Evolutionary conservation across 176 grass and related monocot species (phyloP).

Genomic region (Thinopyrum elongatum): DNA sequence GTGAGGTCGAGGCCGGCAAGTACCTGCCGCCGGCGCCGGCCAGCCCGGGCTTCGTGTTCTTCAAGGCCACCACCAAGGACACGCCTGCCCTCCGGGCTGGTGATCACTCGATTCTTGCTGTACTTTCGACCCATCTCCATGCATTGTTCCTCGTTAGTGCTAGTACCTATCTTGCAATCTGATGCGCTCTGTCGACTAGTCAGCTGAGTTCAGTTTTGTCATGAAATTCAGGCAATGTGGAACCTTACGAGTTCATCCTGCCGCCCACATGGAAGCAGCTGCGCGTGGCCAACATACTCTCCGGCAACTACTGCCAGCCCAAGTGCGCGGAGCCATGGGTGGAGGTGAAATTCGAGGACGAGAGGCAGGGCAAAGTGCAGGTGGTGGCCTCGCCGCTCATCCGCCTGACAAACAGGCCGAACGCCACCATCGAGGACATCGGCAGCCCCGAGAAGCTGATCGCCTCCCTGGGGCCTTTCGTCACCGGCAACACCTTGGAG

Average conservation of each 20-base stretch:
- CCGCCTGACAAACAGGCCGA: constrained; percentile 83
- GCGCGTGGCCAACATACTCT: constrained; percentile 89
- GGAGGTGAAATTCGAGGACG: constrained; percentile 98
- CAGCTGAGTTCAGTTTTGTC: background rate
- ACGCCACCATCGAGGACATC: constrained; percentile 93
- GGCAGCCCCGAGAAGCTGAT: constrained; percentile 89
- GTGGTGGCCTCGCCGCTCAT: constrained; percentile 89
- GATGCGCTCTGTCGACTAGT: background rate
- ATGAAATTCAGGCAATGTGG: constrained; percentile 64
- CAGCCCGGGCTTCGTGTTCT: constrained; percentile 76
- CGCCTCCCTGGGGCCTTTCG: constrained; percentile 86
- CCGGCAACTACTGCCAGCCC: constrained; percentile 96
- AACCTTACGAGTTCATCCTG: constrained; percentile 88
- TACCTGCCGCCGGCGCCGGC: constrained; percentile 67
- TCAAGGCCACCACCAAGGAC: constrained; percentile 78
- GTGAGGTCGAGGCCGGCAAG: constrained; percentile 75
- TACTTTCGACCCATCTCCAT: background rate
- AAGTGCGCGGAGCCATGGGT: constrained; percentile 98
- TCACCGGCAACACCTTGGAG: constrained; percentile 91
- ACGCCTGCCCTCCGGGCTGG: constrained; percentile 93
- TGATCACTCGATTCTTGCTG: constrained; percentile 26
- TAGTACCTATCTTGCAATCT: too few species aligned
- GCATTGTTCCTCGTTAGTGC: background rate
- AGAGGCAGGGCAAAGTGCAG: constrained; percentile 90
- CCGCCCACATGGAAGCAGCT: constrained; percentile 91